Percentiles rank a stretch among this genome's conserved stretches.
phyloP scores from a whole-genome alignment of 1,139 yeast species.

The Ogataea hybrid region DNA sequence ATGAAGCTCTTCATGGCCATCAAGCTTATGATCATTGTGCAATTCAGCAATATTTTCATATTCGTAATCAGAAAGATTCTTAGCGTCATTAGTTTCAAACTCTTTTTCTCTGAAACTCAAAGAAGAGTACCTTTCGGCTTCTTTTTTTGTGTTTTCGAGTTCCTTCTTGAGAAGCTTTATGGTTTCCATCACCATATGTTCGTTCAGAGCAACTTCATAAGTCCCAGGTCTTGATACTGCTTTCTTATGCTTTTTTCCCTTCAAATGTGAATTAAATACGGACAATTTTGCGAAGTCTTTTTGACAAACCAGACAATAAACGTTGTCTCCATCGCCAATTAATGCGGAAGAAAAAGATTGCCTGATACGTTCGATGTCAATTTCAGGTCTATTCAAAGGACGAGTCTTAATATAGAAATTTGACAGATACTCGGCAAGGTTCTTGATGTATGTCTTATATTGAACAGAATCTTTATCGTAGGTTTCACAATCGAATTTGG shows the following conservation, averaged over 20 bases:
- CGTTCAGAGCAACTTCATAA: conserved; percentile 17
- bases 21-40: too few relatives aligned
- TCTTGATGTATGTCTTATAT: conserved; percentile 45
- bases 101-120: conserved; percentile 73
- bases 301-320: conserved; percentile 65
- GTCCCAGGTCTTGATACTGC: conserved; percentile 32
- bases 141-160: conserved; percentile 51
- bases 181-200: conserved; percentile 35
- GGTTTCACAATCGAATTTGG: conserved; percentile 25
- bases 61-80: conserved; percentile 29
- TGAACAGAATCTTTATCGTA: conserved; percentile 31
- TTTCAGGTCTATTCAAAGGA: conserved; percentile 48
- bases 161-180: conserved; percentile 36
- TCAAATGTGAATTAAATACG: conserved; percentile 67
- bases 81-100: conserved; percentile 50
- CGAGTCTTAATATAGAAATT: conserved; percentile 44
- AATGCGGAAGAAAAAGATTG: conserved; percentile 31
- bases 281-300: conserved; percentile 62
- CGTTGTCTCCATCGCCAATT: conserved; percentile 34
- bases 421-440: conserved; percentile 45
- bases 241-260: conserved; percentile 75
- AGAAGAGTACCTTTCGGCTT: conserved; percentile 64
- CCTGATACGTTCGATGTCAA: conserved; percentile 35
- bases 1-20: too few relatives aligned
- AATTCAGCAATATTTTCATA: conserved; percentile 19